A percentile compares a stretch with the other conserved stretches of the same genome.
These are phyloP conservation scores for Coccomyxa subellipsoidea DNA, from an alignment of 163 green algal genomes.

Conservation along the genomic window DNA sequence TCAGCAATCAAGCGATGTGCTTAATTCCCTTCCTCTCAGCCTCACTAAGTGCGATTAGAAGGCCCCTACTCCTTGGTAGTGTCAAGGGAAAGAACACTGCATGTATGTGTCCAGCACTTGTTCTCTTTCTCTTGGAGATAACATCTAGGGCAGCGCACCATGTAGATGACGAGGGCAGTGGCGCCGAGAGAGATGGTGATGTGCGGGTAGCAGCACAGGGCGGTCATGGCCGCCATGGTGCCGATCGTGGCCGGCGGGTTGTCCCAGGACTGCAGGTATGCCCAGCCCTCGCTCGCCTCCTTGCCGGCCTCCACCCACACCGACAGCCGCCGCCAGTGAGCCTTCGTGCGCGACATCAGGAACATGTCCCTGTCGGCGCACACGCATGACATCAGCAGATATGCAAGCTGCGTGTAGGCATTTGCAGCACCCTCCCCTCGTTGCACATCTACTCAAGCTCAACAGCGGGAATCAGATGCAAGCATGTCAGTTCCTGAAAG, in stretches of 20 bases:
- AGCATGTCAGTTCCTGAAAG: no score
- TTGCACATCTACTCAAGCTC: no score
- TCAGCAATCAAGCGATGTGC: no score
- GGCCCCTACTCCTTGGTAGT: no score
- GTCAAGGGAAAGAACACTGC: no score
- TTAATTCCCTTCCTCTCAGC: no score
- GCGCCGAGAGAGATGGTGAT: neutral
- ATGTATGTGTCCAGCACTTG: no score
- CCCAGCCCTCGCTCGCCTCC: neutral
- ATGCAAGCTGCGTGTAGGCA: no score
- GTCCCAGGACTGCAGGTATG: conserved; percentile 3
- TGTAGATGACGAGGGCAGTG: neutral
- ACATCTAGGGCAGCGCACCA: neutral
- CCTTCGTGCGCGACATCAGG: neutral
- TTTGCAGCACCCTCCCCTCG: no score
- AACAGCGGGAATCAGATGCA: no score
- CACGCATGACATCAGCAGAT: neutral
- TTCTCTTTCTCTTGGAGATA: no score
- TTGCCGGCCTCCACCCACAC: neutral
- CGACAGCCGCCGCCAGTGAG: neutral
- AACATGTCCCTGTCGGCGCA: neutral
- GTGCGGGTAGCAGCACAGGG: neutral
- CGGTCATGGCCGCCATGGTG: neutral
- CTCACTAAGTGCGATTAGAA: no score
- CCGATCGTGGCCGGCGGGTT: neutral